A percentile compares a stretch with the other conserved stretches of the same genome.
These are phyloP conservation scores for Ganoderma boninense DNA, from an alignment of 1,284 basidiomycete species.

Conservation along the genomic window DNA sequence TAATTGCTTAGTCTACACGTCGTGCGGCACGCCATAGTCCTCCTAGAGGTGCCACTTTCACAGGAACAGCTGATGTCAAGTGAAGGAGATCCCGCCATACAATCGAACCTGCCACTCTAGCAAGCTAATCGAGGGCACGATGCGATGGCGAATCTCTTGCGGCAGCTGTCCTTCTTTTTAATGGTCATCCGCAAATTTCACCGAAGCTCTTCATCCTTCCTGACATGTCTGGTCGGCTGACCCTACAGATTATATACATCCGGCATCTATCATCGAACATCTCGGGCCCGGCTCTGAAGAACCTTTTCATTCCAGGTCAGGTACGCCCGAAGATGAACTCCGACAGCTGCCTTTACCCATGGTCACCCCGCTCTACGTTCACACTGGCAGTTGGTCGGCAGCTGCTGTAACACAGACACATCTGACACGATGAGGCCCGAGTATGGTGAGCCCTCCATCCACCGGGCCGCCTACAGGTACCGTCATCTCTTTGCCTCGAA, in stretches of 20 bases:
- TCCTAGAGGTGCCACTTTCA: not conserved
- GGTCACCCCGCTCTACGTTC: not conserved
- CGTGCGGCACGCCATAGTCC: no score
- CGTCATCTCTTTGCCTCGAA: not conserved
- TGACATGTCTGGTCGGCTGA: not conserved
- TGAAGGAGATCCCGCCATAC: not conserved
- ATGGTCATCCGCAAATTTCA: not conserved
- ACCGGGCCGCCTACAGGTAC: no score
- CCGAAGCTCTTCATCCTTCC: not conserved
- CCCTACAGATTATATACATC: not conserved
- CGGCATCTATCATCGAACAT: not conserved
- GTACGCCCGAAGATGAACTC: not conserved
- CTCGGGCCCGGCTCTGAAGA: not conserved
- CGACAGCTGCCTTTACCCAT: not conserved
- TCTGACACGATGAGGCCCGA: not conserved
- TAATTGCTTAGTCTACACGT: no score
- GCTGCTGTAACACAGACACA: not conserved
- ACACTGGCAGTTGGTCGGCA: not conserved
- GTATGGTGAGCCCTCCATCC: not conserved
- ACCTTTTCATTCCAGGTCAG: not conserved
- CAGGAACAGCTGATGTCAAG: not conserved
- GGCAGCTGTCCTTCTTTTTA: not conserved
- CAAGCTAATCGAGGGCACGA: not conserved
- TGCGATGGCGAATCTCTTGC: not conserved
- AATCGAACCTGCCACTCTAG: not conserved